Conservation (phyloP, 2,329 filamentous ascomycete species). For the Penicillium fuscoglaucum region DNA sequence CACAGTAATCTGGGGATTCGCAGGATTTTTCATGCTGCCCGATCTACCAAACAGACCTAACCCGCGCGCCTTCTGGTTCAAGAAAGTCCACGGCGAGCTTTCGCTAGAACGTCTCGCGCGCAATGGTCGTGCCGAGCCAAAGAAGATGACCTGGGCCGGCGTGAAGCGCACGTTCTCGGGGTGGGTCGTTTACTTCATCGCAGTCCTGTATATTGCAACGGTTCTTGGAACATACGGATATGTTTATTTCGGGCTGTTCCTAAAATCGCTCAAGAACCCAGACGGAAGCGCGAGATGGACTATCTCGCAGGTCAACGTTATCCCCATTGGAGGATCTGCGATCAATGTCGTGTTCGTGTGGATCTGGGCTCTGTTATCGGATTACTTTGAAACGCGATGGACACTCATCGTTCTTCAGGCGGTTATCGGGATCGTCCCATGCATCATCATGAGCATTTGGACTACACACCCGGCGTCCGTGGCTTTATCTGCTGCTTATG, state of each 20-base stretch:
- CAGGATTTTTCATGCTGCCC: slow-evolving; percentile 40
- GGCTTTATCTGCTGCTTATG: slow-evolving; percentile 51
- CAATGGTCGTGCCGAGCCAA: slow-evolving; percentile 49
- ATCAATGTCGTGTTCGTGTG: slow-evolving; percentile 55
- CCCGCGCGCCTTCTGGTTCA: slow-evolving; percentile 45
- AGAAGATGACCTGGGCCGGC: slow-evolving; percentile 48
- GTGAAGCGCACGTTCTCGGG: slow-evolving; percentile 46
- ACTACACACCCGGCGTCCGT: slow-evolving; percentile 48
- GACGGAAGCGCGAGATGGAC: slow-evolving; percentile 48
- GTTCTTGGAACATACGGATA: slow-evolving; percentile 52
- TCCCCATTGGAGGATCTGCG: slow-evolving; percentile 51
- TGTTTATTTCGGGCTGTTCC: slow-evolving; percentile 27
- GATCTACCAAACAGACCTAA: slow-evolving; percentile 40
- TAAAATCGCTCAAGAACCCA: slow-evolving; percentile 28
- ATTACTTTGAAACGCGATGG: slow-evolving; percentile 53
- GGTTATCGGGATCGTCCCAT: slow-evolving; percentile 50
- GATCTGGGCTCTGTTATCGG: slow-evolving; percentile 56
- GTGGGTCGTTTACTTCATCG: slow-evolving; percentile 51
- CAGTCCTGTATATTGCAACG: slow-evolving; percentile 48
- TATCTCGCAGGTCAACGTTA: slow-evolving; percentile 50
- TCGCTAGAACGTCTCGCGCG: slow-evolving; percentile 48
- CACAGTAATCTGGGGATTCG: slow-evolving; percentile 38
- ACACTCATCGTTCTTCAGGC: slow-evolving; percentile 52
- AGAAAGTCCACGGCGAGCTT: slow-evolving; percentile 42
- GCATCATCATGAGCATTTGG: slow-evolving; percentile 58